Base-by-base conservation (phyloP, 345 rosid species). In the Ceriops zippeliana region DNA sequence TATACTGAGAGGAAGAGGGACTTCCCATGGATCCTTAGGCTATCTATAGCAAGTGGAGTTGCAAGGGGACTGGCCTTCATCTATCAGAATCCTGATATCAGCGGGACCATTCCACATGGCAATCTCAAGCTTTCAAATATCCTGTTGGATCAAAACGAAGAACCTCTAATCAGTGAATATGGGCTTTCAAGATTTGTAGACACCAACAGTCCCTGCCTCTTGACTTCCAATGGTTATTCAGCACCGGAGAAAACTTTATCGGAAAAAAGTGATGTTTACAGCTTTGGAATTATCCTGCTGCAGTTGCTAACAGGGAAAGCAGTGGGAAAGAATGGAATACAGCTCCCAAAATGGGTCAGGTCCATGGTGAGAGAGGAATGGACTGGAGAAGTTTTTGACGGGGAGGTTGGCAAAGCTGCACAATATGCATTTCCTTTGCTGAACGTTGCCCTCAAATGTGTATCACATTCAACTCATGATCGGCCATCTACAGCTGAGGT, bases 361-460 rank as follows among this genome's bases (percentile, higher is more conserved):
- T 78, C 86, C 46, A 83, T 78, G 85, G 90, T 86, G 35, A 81
- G 85, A 61, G 90, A 88, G 69, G 90, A 88, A 75, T 88, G 93
- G 93, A 86, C 90, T 0, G 90, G 89, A 6, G 93, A 88, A 67
- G 90, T 85, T 28, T 85, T 87, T 22, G 90, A 86, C 75, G 84
- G 76, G 80, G 86, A 84, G 62, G 81, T 87, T 4, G 72, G 52
- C 68, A 67, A n/a, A n/a, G 72, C 73, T 21, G 88, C 75, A 0
- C 84, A 84, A 24, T 84, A 71, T 72, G 87, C 86, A 9, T 87
- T 87, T 60, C 87, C 89, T 17, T 63, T 85, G 76, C 77, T 87
- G 51, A 85, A 81, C 67, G 66, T 87, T 30, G 67, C 86, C 52
- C 84, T 87, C 24, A 78, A 75, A 63, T 84, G 89, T 31, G 84